Base-by-base conservation (phyloP, 106 monocot genomes). In the Allium fistulosum region DNA sequence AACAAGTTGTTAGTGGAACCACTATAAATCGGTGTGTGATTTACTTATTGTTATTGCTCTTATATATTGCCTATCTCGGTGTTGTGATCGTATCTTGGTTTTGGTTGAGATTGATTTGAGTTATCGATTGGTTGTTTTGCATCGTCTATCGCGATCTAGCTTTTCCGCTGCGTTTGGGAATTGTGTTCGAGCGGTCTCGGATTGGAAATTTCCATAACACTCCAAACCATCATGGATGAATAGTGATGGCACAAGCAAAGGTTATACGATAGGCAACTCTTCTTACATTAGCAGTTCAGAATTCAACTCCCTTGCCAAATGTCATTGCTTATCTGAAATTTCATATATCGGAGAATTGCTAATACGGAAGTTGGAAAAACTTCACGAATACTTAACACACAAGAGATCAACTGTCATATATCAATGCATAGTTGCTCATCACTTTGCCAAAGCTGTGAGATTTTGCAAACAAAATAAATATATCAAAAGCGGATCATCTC, bases 301-400 rank as follows among this genome's bases (percentile, higher is more conserved):
- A 46, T 69, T 56, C 28, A 55, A 69, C 11, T 10, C 53, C 7
- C 22, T 52, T 68, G 67, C 67, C 13, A 11, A 7, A 3, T 7
- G 16, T 13, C 51, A 68, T 27, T 68, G 48, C n/a, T 17, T 17
- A 52, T 68, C 50, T 13, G 67, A 68, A 26, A 49, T 68, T 16
- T 18, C 53, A 11, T 68, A 11, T 51, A 17, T 68, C 7, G 67
- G 52, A 11, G 16, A 26, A 17, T 17, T 7, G 51, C 13, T 68
- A 68, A 7, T 68, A 53, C 17, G 53, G 11, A 68, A 68, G 48
- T 68, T 68, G 67, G 50, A 68, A 68, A 27, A 26, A 6, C 61
- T 28, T 16, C 18, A 61, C 9, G 27, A 11, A 27, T 61, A 26
- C 27, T 27, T 61, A 11, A 16, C 9, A 61, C 27, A 17, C 10